Evolutionary conservation across 139 green algal species (phyloP).

Genomic region (Chlorella vulgaris): DNA sequence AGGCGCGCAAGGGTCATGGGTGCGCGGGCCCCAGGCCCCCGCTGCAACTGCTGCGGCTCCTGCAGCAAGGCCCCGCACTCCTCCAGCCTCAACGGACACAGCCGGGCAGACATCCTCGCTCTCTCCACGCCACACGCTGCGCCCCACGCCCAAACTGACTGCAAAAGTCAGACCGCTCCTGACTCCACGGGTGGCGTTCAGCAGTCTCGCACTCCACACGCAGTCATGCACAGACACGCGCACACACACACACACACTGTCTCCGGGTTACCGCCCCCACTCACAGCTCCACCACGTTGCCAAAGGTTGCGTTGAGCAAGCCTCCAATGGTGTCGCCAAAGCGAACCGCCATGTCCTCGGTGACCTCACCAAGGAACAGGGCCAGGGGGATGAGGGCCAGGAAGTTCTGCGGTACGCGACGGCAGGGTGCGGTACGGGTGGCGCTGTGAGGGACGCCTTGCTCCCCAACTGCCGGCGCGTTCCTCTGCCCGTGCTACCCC

Average conservation of each 20-base stretch:
- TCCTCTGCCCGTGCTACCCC: no score
- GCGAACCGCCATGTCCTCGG: slow-evolving; percentile 84
- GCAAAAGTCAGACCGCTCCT: no score
- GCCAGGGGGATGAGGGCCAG: slow-evolving; percentile 81
- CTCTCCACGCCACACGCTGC: no score
- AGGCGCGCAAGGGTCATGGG: not conserved
- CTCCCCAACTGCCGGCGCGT: no score
- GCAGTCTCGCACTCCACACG: no score
- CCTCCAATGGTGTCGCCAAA: slow-evolving; percentile 78
- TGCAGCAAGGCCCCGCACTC: not conserved
- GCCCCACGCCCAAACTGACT: no score
- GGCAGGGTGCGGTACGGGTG: not conserved
- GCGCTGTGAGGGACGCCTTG: not conserved
- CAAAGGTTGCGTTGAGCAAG: slow-evolving; percentile 91
- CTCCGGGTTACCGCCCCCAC: not conserved
- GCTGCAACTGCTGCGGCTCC: not conserved
- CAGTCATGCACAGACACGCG: no score
- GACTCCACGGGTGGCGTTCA: no score
- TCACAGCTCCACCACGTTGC: slow-evolving; percentile 91
- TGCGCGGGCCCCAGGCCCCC: not conserved
- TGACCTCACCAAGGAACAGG: slow-evolving; percentile 88
- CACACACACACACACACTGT: not conserved
- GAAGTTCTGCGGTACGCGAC: slow-evolving; percentile 70
- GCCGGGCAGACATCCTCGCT: no score
- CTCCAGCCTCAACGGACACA: no score